These are phyloP conservation scores for Mycena galericulata DNA, from an alignment of 768 basidiomycete species.

Conservation along the genomic window DNA sequence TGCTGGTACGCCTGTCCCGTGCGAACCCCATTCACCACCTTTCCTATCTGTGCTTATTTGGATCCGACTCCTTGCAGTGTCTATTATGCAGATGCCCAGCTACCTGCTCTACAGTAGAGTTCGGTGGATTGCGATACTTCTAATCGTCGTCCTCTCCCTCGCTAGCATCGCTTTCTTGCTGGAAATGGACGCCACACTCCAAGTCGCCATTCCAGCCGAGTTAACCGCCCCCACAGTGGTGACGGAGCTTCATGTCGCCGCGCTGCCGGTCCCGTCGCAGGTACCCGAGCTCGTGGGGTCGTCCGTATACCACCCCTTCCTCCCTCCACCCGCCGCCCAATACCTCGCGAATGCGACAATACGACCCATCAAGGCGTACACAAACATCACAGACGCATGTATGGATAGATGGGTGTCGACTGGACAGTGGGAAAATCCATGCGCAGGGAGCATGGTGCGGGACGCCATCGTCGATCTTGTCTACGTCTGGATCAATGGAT, in stretches of 20 bases:
- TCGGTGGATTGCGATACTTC: constrained; percentile 28
- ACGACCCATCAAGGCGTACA: constrained; percentile 29
- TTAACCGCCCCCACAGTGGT: background rate
- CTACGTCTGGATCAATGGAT: constrained; percentile 38
- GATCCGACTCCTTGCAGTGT: no score
- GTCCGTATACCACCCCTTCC: constrained; percentile 30
- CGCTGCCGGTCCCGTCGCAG: background rate
- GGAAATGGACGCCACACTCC: constrained; percentile 26
- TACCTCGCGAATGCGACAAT: constrained; percentile 20
- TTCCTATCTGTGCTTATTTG: no score
- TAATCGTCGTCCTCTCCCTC: constrained; percentile 30
- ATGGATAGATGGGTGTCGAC: constrained; percentile 33
- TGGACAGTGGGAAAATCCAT: constrained; percentile 32
- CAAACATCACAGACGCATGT: constrained; percentile 26
- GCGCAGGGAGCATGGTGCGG: constrained; percentile 24
- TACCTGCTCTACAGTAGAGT: constrained; percentile 17
- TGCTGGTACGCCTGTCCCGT: no score
- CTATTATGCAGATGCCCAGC: no score
- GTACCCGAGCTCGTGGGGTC: background rate
- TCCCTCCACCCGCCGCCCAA: constrained; percentile 13
- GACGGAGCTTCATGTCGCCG: background rate
- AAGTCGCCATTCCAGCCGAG: background rate
- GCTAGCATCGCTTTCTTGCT: constrained; percentile 22
- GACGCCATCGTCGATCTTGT: constrained; percentile 34
- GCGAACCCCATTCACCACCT: no score